Percentiles rank a stretch among this genome's conserved stretches.
Evolutionary conservation across 1,139 yeast species (phyloP).

Genomic region (Wickerhamomyces sp.): DNA sequence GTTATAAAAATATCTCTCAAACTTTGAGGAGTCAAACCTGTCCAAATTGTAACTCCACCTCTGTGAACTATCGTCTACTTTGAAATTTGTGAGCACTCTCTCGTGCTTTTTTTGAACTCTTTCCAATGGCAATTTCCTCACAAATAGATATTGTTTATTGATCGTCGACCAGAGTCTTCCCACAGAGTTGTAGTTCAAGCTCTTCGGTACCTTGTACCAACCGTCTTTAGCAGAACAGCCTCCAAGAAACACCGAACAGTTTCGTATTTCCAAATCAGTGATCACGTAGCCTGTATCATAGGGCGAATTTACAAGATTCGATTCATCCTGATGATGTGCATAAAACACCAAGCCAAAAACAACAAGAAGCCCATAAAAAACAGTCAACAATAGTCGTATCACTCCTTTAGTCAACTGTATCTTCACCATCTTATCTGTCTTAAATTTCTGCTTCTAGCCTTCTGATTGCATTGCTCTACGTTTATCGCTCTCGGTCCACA

Average conservation of each 20-base stretch:
- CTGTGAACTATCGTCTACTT: background rate
- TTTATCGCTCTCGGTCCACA: too few species aligned
- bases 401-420: too few species aligned
- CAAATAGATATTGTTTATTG: slow-evolving; percentile 8
- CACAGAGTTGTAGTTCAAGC: slow-evolving; percentile 4
- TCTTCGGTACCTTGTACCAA: slow-evolving; percentile 14
- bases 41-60: slow-evolving; percentile 29
- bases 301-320: too few species aligned
- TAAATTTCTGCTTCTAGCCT: too few species aligned
- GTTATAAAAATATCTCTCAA: slow-evolving; percentile 29
- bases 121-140: slow-evolving; percentile 5
- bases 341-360: too few species aligned
- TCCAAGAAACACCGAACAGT: slow-evolving; percentile 6
- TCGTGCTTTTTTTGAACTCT: slow-evolving; percentile 1
- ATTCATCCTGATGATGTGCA: too few species aligned
- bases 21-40: slow-evolving; percentile 24
- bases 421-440: too few species aligned
- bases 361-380: too few species aligned
- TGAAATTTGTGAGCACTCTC: slow-evolving; percentile 2
- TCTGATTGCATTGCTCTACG: too few species aligned
- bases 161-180: slow-evolving; percentile 8
- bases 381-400: too few species aligned
- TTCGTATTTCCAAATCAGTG: slow-evolving; percentile 5
- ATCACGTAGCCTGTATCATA: slow-evolving; percentile 7
- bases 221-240: slow-evolving; percentile 6